Base-by-base conservation (phyloP, 805 yeast species). In the Helenozyma baotianmanensis region DNA sequence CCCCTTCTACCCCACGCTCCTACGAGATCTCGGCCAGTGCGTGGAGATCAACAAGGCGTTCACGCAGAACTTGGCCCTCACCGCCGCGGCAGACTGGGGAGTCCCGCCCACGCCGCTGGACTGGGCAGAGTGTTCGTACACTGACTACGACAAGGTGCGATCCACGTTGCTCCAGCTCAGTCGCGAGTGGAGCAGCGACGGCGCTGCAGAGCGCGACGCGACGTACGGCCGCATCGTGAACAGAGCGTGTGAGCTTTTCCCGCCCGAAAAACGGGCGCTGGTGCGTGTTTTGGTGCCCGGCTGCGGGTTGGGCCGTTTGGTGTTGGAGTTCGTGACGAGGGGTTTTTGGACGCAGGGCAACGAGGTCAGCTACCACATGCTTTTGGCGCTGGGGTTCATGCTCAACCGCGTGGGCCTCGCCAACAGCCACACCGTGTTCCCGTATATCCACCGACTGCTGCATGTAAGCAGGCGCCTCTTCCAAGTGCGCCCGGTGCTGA, bases 311-410 rank as follows among this genome's bases (percentile, higher is more conserved):
- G 85, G 82, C 0, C 52, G 85, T 31, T 49, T 78, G 32, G 78
- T 76, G 21, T 56, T 69, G 30, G 84, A 79, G 32, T 56, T 77
- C 36, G 79, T 76, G 2, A 54, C 43, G 32, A 42, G 62, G 33
- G 85, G 85, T 4, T 79, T 75, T 47, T 56, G 67, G 60, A 67
- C 75, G n/a, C 82, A 79, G 44, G 86, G 86, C 0, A 80, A 78
- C 48, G 86, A 80, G 44, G 68, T 76, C 44, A 70, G 80, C 14
- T 77, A 76, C 48, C 83, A 76, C 46, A 79, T 80, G 83, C 53
- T 80, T 3, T 50, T 77, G 9, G 65, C 72, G 10, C 76, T 82
- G 17, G 74, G 70, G 42, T 77, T 58, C 42, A 53, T 79, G 4
- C 51, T 80, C 19, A 80, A 78, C 43, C 64, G 64, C 30, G 58